Evolutionary conservation across 495 filamentous ascomycete species (phyloP).

Genomic region (Podospora tetraspora): DNA sequence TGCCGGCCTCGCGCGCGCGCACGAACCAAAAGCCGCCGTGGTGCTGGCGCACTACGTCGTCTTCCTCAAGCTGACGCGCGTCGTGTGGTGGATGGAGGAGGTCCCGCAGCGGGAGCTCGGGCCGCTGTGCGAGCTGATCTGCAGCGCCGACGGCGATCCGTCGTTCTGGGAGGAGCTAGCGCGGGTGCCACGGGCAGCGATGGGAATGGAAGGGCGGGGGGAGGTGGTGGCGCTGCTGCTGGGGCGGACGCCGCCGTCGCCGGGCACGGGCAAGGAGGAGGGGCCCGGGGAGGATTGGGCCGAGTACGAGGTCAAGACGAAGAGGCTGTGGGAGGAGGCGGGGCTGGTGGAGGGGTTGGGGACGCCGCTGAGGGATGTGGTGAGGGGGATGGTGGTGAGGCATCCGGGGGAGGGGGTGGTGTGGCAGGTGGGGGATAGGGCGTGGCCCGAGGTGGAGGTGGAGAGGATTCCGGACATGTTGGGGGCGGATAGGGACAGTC

Average conservation of each 20-base stretch:
- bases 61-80: slow-evolving; percentile 35
- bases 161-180: slow-evolving; percentile 29
- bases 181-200: slow-evolving; percentile 32
- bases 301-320: background rate
- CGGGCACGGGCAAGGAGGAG: background rate
- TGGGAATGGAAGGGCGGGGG: slow-evolving; percentile 4
- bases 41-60: slow-evolving; percentile 45
- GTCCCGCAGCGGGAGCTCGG: slow-evolving; percentile 37
- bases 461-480: background rate
- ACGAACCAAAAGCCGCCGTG: slow-evolving; percentile 50
- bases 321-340: background rate
- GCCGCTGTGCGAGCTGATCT: slow-evolving; percentile 35
- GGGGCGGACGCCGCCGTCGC: background rate
- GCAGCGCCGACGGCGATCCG: background rate
- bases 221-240: slow-evolving; percentile 3
- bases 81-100: slow-evolving; percentile 43
- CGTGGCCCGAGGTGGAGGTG: background rate
- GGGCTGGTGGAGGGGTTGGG: background rate
- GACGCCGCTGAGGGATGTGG: background rate
- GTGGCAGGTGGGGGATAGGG: background rate
- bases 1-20: slow-evolving; percentile 44
- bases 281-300: background rate
- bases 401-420: background rate
- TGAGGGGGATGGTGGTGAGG: background rate
- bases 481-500: background rate